Evolutionary conservation across 2,329 filamentous ascomycete species (phyloP), one percentile per base, ranked within the genome.

Genomic region (Diaporthe ilicicola): DNA sequence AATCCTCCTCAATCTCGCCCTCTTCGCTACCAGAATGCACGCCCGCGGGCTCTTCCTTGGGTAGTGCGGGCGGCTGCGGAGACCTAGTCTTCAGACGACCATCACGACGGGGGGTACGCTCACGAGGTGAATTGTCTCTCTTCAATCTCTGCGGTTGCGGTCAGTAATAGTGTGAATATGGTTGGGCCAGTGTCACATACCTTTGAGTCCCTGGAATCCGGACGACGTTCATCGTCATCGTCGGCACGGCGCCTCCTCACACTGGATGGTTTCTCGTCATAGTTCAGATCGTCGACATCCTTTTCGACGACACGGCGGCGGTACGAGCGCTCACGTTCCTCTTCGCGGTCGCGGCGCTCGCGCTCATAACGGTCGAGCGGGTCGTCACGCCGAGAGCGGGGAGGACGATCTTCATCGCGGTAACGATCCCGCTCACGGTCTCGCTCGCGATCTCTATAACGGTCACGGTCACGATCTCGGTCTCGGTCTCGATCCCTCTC

Each of bases 1-100:
- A 90, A 76, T 90, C 89, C 85, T 98, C 95, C 82, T 97, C 96
- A 76, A 99, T 98, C 84, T 99, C 96, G 66, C 96, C 96, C 82
- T 99, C 96, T 83, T 99, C 96, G 78, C 95, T 98, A 67, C 96
- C 96, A 71, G 93, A 95, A 77, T 93, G 91, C 69, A 94, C 86
- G 69, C 86, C 88, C 59, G 86, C 84, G 65, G 90, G 85, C 74
- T 93, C 90, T 72, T 89, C 83, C 74, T 86, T 84, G 61, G 75
- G 72, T 67, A 75, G 80, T 2, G 78, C 70, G 61, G 78, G 76
- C 34, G 75, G 78, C 56, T 74, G 83, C 64, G 85, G 85, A 72
- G 85, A 84, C 81, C 86, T 91, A 80, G 86, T 87, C 79, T 86
- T 88, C 78, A 85, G 84, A 78, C 84, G 84, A 74, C 79, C 80